Conservation (phyloP, 768 basidiomycete genomes). For the Tephrocybe sp. region DNA sequence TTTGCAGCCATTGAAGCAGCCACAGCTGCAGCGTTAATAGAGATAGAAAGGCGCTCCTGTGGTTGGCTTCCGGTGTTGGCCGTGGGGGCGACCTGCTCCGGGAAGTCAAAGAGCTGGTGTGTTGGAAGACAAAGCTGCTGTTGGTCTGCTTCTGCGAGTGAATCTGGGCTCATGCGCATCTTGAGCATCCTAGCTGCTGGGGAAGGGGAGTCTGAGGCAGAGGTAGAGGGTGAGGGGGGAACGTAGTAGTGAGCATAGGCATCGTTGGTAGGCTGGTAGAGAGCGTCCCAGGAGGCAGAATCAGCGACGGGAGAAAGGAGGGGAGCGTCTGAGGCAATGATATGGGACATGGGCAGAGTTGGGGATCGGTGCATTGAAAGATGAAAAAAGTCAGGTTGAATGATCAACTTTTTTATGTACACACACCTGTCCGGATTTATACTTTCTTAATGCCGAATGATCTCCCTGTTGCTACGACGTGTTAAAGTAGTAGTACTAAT, state of each 20-base stretch:
- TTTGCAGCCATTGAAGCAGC: conserved; percentile 30
- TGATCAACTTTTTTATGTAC: conserved; percentile 28
- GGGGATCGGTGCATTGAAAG: conserved; percentile 29
- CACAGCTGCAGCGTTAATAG: conserved; percentile 29
- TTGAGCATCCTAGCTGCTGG: conserved; percentile 50
- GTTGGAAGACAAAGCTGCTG: conserved; percentile 65
- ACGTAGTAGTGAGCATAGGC: conserved; percentile 49
- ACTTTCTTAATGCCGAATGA: conserved; percentile 22
- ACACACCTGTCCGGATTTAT: conserved; percentile 29
- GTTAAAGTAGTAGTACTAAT: background rate
- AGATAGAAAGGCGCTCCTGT: conserved; percentile 32
- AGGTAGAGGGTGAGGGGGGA: conserved; percentile 49
- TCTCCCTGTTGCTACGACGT: conserved; percentile 7
- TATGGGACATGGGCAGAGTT: conserved; percentile 52
- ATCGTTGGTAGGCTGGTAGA: conserved; percentile 37
- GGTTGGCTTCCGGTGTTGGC: conserved; percentile 32
- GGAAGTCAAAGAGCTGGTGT: conserved; percentile 71
- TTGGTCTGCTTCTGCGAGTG: conserved; percentile 36
- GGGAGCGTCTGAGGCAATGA: conserved; percentile 58
- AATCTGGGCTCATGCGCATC: conserved; percentile 47
- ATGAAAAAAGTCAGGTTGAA: conserved; percentile 19
- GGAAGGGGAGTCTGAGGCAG: conserved; percentile 45
- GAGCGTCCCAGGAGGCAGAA: conserved; percentile 48
- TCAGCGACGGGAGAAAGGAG: conserved; percentile 55
- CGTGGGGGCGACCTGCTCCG: conserved; percentile 36